phyloP scores from a whole-genome alignment of 306 rosid species.

The Prosopis cineraria region DNA sequence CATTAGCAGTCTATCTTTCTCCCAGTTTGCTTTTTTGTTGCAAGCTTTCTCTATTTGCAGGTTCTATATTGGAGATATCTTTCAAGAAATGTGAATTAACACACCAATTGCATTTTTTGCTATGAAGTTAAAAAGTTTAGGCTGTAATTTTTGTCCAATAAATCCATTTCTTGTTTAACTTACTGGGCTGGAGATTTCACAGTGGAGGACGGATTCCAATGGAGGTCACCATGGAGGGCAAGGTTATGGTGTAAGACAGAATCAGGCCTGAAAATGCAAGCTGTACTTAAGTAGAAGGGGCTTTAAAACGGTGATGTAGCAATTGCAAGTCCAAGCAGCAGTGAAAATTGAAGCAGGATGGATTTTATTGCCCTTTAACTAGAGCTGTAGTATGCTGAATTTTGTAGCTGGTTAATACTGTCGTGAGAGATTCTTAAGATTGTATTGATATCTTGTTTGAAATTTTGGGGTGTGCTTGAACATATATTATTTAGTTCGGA shows the following conservation, averaged over 20 bases:
- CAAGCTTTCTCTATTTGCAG: neutral
- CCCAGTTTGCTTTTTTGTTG: neutral
- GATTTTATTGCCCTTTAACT: conserved; percentile 35
- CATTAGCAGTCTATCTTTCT: neutral
- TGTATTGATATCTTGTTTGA: conserved; percentile 32
- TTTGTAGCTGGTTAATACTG: conserved; percentile 49
- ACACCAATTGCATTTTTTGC: neutral
- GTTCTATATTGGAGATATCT: neutral
- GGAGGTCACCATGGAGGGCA: conserved; percentile 57
- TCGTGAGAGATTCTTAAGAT: conserved; percentile 23
- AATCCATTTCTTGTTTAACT: neutral
- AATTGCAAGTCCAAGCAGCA: conserved; percentile 15
- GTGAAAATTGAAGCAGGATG: conserved; percentile 38
- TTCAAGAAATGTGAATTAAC: neutral
- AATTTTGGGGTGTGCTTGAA: conserved; percentile 37
- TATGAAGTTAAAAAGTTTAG: neutral
- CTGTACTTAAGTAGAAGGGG: conserved; percentile 49
- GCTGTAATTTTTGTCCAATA: neutral
- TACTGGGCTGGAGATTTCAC: conserved; percentile 34
- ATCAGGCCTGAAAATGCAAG: conserved; percentile 46
- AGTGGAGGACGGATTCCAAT: conserved; percentile 64
- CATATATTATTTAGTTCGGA: neutral
- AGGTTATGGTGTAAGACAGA: conserved; percentile 51
- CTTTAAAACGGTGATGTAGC: conserved; percentile 36
- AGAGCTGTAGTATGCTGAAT: conserved; percentile 37